A percentile compares a stretch with the other conserved stretches of the same genome.
Conservation (phyloP, 2,329 filamentous ascomycete genomes). For the Fusarium fujikuroi region DNA sequence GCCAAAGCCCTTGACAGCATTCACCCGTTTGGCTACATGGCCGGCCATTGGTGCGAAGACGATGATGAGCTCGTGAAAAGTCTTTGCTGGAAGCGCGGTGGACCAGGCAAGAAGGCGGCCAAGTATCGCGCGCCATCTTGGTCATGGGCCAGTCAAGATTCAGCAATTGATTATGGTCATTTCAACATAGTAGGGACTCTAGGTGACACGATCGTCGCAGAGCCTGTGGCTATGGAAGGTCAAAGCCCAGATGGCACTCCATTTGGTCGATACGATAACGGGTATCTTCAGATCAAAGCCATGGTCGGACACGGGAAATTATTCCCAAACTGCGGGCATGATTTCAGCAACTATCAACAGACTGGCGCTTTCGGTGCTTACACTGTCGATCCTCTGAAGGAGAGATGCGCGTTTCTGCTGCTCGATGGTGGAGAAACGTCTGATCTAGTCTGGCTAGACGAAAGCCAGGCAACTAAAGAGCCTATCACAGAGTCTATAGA, state of each 20-base stretch:
- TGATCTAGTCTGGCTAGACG: constrained; percentile 3
- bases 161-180: not conserved
- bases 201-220: not conserved
- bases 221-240: not conserved
- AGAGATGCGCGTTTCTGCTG: not conserved
- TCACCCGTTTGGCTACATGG: not conserved
- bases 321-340: not conserved
- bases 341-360: not conserved
- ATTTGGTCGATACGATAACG: not conserved
- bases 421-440: not conserved
- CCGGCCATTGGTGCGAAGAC: constrained; percentile 1
- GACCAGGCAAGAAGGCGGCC: not conserved
- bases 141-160: constrained; percentile 17
- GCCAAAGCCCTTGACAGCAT: not conserved
- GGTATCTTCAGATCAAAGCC: not conserved
- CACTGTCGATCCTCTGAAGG: not conserved
- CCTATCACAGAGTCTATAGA: not conserved
- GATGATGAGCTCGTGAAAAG: not conserved
- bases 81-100: not conserved
- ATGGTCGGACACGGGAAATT: not conserved
- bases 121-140: constrained; percentile 3
- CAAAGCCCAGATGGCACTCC: not conserved
- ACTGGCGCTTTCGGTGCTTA: rapidly evolving
- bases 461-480: not conserved
- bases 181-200: not conserved